Conservation (phyloP, 1,139 yeast genomes). For the Pichia sp. region DNA sequence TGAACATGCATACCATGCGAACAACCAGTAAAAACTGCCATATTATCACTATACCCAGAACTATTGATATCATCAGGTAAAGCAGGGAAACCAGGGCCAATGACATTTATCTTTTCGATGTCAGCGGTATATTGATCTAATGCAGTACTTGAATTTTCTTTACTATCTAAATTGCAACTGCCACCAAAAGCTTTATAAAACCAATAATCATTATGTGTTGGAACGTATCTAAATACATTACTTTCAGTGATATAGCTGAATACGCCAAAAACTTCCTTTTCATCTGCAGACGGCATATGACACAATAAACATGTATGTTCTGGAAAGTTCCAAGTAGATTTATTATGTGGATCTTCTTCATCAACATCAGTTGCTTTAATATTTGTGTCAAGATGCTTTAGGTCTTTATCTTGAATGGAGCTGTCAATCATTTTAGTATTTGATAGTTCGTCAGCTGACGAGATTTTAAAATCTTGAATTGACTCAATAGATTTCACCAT, state of each 20-base stretch:
- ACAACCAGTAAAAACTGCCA: slow-evolving; percentile 69
- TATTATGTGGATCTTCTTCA: slow-evolving; percentile 21
- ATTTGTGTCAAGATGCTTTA: too few species aligned
- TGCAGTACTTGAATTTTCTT: not conserved
- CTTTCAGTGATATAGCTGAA: slow-evolving; percentile 55
- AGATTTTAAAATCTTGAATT: slow-evolving; percentile 28
- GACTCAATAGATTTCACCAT: slow-evolving; percentile 27
- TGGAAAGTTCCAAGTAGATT: slow-evolving; percentile 61
- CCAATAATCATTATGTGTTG: slow-evolving; percentile 63
- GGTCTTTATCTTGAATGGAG: too few species aligned
- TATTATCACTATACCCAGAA: slow-evolving; percentile 36
- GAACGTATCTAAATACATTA: slow-evolving; percentile 57
- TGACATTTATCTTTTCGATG: slow-evolving; percentile 36
- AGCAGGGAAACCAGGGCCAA: slow-evolving; percentile 68
- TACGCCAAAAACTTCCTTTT: slow-evolving; percentile 71
- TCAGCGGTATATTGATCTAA: slow-evolving; percentile 31
- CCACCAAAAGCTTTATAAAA: slow-evolving; percentile 58
- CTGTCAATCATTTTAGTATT: too few species aligned
- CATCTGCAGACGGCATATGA: slow-evolving; percentile 63
- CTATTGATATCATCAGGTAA: slow-evolving; percentile 14
- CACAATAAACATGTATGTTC: slow-evolving; percentile 82
- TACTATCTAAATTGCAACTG: slow-evolving; percentile 42
- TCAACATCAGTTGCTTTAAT: slow-evolving; percentile 19
- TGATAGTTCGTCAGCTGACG: slow-evolving; percentile 23
- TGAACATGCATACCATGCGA: slow-evolving; percentile 91